Evolutionary conservation across 768 basidiomycete genomes (phyloP).

Genomic region (Rossbeevera mucosa): DNA sequence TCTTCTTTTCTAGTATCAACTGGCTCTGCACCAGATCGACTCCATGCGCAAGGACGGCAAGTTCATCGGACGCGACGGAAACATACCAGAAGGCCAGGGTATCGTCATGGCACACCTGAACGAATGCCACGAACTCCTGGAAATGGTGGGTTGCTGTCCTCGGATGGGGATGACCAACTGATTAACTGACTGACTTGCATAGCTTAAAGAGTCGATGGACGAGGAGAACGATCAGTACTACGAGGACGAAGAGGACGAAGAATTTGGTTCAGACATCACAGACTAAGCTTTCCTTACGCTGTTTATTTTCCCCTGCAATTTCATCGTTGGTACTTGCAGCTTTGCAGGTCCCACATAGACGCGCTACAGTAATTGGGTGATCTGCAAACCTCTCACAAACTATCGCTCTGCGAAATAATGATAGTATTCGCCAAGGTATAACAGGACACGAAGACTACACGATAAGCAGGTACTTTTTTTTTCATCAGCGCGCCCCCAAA

Average conservation of each 20-base stretch:
- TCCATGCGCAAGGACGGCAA: slow-evolving; percentile 89
- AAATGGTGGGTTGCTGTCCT: slow-evolving; percentile 61
- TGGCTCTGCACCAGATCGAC: slow-evolving; percentile 94
- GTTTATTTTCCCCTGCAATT: neutral
- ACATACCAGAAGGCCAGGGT: slow-evolving; percentile 92
- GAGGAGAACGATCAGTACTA: slow-evolving; percentile 55
- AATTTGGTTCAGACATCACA: slow-evolving; percentile 11
- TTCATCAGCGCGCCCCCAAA: slow-evolving; percentile 15
- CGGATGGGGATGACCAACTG: neutral
- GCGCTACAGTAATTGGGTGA: neutral
- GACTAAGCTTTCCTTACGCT: slow-evolving; percentile 5
- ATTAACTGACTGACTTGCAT: neutral
- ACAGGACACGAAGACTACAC: slow-evolving; percentile 17
- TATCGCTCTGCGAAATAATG: slow-evolving; percentile 24
- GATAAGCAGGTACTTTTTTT: slow-evolving; percentile 16
- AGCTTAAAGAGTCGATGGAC: slow-evolving; percentile 82
- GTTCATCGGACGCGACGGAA: slow-evolving; percentile 83
- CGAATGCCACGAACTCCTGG: slow-evolving; percentile 92
- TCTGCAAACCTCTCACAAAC: neutral
- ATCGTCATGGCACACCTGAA: slow-evolving; percentile 94
- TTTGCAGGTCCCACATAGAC: neutral
- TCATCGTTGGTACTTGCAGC: neutral
- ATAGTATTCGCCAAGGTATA: slow-evolving; percentile 29
- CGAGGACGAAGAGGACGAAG: slow-evolving; percentile 45
- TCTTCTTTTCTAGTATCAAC: slow-evolving; percentile 73